A percentile compares a stretch with the other conserved stretches of the same genome.
These are phyloP conservation scores for Naumovozyma castellii DNA, from an alignment of 805 yeast species.

Conservation along the genomic window DNA sequence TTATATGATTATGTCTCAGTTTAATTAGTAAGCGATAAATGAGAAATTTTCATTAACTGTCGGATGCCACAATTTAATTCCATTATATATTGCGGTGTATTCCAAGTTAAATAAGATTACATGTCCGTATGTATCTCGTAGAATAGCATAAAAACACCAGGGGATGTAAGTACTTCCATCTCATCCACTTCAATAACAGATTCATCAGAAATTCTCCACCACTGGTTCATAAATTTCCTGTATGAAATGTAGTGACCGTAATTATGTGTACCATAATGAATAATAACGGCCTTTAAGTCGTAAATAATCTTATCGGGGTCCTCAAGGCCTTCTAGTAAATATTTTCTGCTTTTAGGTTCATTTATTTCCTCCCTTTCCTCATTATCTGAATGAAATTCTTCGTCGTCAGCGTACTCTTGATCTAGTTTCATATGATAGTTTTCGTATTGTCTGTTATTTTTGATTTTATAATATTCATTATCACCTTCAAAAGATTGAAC, in stretches of 20 bases:
- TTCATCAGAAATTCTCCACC: conserved; percentile 91
- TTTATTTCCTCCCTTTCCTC: conserved; percentile 8
- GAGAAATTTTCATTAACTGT: not conserved
- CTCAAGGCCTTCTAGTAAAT: not conserved
- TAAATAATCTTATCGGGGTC: conserved; percentile 28
- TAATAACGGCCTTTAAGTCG: conserved; percentile 65
- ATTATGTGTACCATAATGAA: conserved; percentile 86
- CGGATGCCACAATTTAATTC: too few relatives aligned
- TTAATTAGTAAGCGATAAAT: too few relatives aligned
- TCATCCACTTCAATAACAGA: conserved; percentile 65
- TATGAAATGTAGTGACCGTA: conserved; percentile 86
- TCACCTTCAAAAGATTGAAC: not conserved
- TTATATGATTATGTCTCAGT: too few relatives aligned
- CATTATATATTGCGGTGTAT: conserved; percentile 7
- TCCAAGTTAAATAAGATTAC: conserved; percentile 8
- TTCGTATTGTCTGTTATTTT: not conserved
- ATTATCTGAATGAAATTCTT: not conserved
- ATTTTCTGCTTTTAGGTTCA: not conserved
- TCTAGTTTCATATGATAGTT: not conserved
- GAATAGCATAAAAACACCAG: conserved; percentile 81
- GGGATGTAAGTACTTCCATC: conserved; percentile 60
- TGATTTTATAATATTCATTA: not conserved
- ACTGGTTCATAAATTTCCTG: conserved; percentile 61
- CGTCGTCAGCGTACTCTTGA: conserved; percentile 8
- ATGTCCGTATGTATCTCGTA: conserved; percentile 48